phyloP scores from a whole-genome alignment of 306 rosid species.

The Cicer judaicum region DNA sequence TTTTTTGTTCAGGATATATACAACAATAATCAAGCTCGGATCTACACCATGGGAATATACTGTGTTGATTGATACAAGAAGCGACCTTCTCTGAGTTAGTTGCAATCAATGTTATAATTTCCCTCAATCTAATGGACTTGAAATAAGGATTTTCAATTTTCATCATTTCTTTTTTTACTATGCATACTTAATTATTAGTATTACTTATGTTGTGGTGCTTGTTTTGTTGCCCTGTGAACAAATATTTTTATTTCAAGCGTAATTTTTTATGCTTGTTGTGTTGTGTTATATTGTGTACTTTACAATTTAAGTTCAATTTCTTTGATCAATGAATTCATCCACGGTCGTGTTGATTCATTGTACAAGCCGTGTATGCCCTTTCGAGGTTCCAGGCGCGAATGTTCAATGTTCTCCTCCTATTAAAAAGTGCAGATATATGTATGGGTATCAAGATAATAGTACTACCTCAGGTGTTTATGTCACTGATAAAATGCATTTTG shows the following conservation, averaged over 20 bases:
- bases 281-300: conserved; percentile 35
- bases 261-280: conserved; percentile 31
- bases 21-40: conserved; percentile 84
- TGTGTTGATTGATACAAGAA: too few species aligned
- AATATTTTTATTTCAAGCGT: too few species aligned
- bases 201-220: too few species aligned
- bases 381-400: conserved; percentile 60
- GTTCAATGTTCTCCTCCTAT: conserved; percentile 69
- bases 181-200: not conserved
- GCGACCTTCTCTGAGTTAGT: too few species aligned
- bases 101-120: too few species aligned
- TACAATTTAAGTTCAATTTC: conserved; percentile 81
- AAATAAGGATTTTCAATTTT: too few species aligned
- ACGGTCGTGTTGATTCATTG: conserved; percentile 67
- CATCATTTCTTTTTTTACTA: not conserved
- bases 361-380: conserved; percentile 74
- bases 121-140: not conserved
- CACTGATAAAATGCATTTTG: conserved; percentile 74
- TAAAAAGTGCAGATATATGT: conserved; percentile 74
- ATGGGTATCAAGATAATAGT: conserved; percentile 87
- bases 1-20: conserved; percentile 63
- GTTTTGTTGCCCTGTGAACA: too few species aligned
- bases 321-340: conserved; percentile 76
- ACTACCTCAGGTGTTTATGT: conserved; percentile 88
- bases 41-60: conserved; percentile 11